Evolutionary conservation across 202 grass and related monocot genomes (phyloP), one percentile per base, ranked within the genome.

Genomic region (Panicum hallii): DNA sequence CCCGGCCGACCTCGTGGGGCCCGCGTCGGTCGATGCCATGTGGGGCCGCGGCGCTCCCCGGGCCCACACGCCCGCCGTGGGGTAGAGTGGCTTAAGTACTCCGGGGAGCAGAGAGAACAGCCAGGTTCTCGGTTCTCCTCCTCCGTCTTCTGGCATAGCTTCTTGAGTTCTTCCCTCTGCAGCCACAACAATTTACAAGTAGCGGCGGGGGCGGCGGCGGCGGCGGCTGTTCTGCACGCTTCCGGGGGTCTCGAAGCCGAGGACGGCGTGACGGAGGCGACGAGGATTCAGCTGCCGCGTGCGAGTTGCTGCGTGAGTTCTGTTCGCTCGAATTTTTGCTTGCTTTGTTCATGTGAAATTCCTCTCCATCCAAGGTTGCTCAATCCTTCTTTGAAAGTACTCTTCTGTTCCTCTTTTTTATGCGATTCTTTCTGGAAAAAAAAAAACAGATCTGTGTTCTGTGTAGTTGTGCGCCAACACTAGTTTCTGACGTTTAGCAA

Each of bases 251-350:
- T 58, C 28, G 1, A 10, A 20, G 7, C 53, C 71, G 9, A 70
- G 63, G 70, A 30, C 34, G 57, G 48, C 47, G 9, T 49, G 11
- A 38, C 36, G 54, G 54, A 5, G 38, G 66, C 19, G 41, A 2
- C 1, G 5, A 13, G 11, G 43, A 0, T 7, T 46, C 42, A 13
- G 12, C 6, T 6, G 15, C 70, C 20, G 15, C 36, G 36, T 38
- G 23, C 11, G 50, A 32, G 8, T n/a, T 22, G 19, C 65, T 20
- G 36, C 15, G 77, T 86, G 13, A 55, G 77, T 84, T 84, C 7
- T 7, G 61, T 5, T 3, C 14, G 10, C 40, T 74, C 69, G 7
- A 47, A 69, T 75, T 76, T 58, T 76, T 58, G 13, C 57, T 68
- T 61, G 32, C 36, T 22, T 46, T 5, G 7, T 54, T 19, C 52